Evolutionary conservation across 176 grass and related monocot species (phyloP), one percentile per base, ranked within the genome.

Genomic region (Carex cristatella): DNA sequence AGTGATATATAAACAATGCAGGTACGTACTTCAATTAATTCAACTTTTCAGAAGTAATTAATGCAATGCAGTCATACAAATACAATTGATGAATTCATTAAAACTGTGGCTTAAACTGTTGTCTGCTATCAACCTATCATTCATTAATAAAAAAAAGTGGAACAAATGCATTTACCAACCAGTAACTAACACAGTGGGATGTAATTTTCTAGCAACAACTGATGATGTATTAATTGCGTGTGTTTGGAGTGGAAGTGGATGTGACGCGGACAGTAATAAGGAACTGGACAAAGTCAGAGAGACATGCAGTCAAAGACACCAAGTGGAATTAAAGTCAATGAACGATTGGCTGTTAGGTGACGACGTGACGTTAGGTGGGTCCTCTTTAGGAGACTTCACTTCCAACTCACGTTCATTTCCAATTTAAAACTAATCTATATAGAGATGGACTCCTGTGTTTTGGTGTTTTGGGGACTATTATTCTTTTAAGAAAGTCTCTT

Each of bases 31-130:
- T 79, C 27, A 56, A 58, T 58, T 35, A 79, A 79, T 79, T 79
- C 74, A 35, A 56, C 51, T 79, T 79, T 33, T 58, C 27, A 37
- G 74, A 23, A 10, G 53, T 30, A 79, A 35, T 79, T 79, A 58
- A 79, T 79, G 74, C 44, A 46, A 1, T 8, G 44, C 44, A 76
- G 72, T 63, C 19, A 63, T 48, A 55, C 73, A 77, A 56, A 63
- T 48, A 55, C 73, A 77, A 56, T 23, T 31, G 7, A 15, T 76
- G 72, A 76, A 76, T 79, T 79, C 23, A 79, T 58, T 79, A 30
- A 78, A 57, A 51, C 48, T 2, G 48, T 51, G 48, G 48, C 2
- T 5, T 79, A 23, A 18, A 37, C 30, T 79, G 1, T 33, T 79
- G 74, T 35, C 53, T 79, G 51, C 51, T 16, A 57, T 76, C 72